phyloP scores from a whole-genome alignment of 1,284 basidiomycete species.

The Ganoderma sp. region DNA sequence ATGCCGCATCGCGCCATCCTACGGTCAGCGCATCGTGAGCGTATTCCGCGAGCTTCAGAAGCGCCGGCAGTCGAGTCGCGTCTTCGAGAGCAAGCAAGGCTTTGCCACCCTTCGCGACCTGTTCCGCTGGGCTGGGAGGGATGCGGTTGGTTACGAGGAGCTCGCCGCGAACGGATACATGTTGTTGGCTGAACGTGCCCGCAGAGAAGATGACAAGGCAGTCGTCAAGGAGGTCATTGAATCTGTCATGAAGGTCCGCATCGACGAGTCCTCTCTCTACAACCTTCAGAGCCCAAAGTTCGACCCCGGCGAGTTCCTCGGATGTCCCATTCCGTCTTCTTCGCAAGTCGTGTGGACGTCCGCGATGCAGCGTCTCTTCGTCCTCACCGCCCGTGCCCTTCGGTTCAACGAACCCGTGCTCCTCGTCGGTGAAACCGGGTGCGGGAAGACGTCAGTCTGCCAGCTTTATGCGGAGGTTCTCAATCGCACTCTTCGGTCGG shows the following conservation, averaged over 20 bases:
- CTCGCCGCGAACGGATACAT: conserved; percentile 98
- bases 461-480: conserved; percentile 83
- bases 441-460: conserved; percentile 97
- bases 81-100: conserved; percentile 97
- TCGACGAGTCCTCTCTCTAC: conserved; percentile 79
- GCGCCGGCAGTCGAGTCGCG: conserved; percentile 86
- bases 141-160: conserved; percentile 89
- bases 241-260: conserved; percentile 85
- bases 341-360: conserved; percentile 85
- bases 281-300: conserved; percentile 55
- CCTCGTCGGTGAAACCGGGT: conserved; percentile 98
- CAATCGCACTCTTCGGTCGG: conserved; percentile 67
- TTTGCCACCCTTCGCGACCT: conserved; percentile 97
- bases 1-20: conserved; percentile 91
- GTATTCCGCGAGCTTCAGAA: conserved; percentile 96
- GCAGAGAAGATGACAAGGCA: conserved; percentile 84
- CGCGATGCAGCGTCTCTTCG: conserved; percentile 91
- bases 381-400: conserved; percentile 83
- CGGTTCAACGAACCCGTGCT: conserved; percentile 94
- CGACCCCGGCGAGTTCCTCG: conserved; percentile 57
- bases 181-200: conserved; percentile 92
- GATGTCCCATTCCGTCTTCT: conserved; percentile 57
- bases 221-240: conserved; percentile 95
- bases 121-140: conserved; percentile 95
- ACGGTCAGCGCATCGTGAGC: conserved; percentile 88